Evolutionary conservation across 1,139 yeast genomes (phyloP), one percentile per base, ranked within the genome.

Genomic region (Zygosaccharomyces sapae): DNA sequence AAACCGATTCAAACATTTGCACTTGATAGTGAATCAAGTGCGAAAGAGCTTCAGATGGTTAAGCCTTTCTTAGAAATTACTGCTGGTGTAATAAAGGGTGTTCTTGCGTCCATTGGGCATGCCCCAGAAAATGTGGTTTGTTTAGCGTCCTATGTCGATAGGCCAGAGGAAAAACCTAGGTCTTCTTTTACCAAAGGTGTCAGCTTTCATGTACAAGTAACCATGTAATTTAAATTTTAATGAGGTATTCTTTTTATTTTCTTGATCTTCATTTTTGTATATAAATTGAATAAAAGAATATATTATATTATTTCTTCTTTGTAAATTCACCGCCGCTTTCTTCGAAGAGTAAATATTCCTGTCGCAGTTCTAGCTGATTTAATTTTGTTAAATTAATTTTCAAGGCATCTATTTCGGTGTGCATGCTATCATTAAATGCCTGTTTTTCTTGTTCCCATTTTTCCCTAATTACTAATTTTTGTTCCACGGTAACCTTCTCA

Each of bases 1-100:
- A 51, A 48, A 36, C 63, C 62, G 6, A 57, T 62, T 22, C 58
- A 55, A 44, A 39, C 55, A 4, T 56, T 65, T 40, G 52, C 60
- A 10, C 38, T 55, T 39, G 61, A 55, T n/a, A 57, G 51, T 18
- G 55, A 50, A 19, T 43, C 48, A 12, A 31, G 45, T 3, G 58
- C 54, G 19, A 34, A 61, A 66, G 51, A 79, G 74, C 57, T 73
- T 76, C 5, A 72, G 68, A 52, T 60, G 47, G 46, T 45, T 2
- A 49, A 49, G 42, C 49, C 52, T 4, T 51, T 46, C 20, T 35
- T 45, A n/a, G 54, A 46, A 41, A 41, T 49, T 22, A 49, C 48
- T 6, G 44, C 43, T 13, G 97, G 97, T 0, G 68, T 90, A 2
- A 85, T 90, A 12, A 75, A 89, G 52, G 97, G 97, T 0, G 81